Evolutionary conservation across 108 stramenopile genomes (phyloP).

Genomic region (Nannochloropsis gaditana): DNA sequence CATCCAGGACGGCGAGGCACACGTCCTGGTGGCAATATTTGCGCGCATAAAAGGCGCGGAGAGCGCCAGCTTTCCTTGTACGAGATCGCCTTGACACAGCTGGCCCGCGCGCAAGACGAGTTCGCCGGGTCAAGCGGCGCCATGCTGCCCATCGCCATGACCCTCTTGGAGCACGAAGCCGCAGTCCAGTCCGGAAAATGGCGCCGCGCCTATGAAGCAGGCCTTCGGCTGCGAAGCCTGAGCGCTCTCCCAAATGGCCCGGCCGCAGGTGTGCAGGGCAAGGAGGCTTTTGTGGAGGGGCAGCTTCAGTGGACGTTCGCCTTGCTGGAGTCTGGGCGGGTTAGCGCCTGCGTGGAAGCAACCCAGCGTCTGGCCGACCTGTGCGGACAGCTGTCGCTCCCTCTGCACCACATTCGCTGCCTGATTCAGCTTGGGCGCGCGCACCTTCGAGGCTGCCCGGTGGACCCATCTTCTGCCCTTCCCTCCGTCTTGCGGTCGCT

Average conservation of each 20-base stretch:
- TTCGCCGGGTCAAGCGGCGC: no score
- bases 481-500: conserved; percentile 64
- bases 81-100: no score
- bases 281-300: neutral
- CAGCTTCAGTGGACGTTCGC: neutral
- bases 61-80: no score
- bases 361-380: neutral
- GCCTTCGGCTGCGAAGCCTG: neutral
- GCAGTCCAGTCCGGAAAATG: neutral
- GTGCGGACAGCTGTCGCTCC: neutral
- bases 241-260: neutral
- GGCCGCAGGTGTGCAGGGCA: neutral
- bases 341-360: neutral
- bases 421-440: conserved; percentile 50
- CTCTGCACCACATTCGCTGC: conserved; percentile 28
- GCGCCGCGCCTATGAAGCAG: neutral
- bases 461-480: conserved; percentile 53
- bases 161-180: neutral
- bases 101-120: no score
- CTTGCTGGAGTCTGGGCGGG: neutral
- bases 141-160: neutral
- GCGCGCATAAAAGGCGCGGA: no score
- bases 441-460: conserved; percentile 54
- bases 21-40: no score
- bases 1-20: no score